Evolutionary conservation across 1,139 yeast genomes (phyloP).

Genomic region (Zygoascus meyerae): DNA sequence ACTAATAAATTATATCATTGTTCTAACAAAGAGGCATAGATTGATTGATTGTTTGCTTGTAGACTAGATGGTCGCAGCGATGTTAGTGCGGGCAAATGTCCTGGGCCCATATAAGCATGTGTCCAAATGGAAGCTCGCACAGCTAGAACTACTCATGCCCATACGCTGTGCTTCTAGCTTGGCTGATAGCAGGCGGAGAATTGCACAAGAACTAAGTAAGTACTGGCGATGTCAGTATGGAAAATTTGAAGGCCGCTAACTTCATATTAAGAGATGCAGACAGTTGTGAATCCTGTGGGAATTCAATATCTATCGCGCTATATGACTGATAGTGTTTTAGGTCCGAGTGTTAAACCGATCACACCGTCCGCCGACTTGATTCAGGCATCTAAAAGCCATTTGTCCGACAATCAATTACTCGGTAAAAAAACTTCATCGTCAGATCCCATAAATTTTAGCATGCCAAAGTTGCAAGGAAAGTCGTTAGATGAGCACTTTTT

Average conservation of each 20-base stretch:
- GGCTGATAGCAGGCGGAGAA: slow-evolving; percentile 7
- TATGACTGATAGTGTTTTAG: slow-evolving; percentile 28
- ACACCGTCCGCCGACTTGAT: slow-evolving; percentile 37
- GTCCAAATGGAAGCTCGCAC: too few species aligned
- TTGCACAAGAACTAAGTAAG: slow-evolving; percentile 9
- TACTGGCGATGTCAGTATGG: not conserved
- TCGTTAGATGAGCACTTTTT: slow-evolving; percentile 81
- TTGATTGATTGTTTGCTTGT: too few species aligned
- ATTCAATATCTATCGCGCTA: slow-evolving; percentile 33
- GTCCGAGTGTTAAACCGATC: slow-evolving; percentile 13
- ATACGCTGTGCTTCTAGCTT: slow-evolving; percentile 6
- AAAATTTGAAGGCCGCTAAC: too few species aligned
- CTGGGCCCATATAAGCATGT: too few species aligned
- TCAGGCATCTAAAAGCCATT: slow-evolving; percentile 55
- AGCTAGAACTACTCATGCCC: not conserved
- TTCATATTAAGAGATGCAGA: slow-evolving; percentile 3
- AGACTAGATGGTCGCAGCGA: too few species aligned
- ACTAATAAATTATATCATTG: too few species aligned
- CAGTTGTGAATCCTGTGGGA: slow-evolving; percentile 50
- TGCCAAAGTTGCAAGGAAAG: slow-evolving; percentile 68
- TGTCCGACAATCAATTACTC: slow-evolving; percentile 58
- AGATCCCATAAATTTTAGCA: slow-evolving; percentile 53
- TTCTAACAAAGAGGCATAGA: too few species aligned
- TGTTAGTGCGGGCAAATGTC: too few species aligned
- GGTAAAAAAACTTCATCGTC: slow-evolving; percentile 71